Percentiles rank a stretch among this genome's conserved stretches.
Conservation (phyloP, 140 eudicot species). For the Anethum foeniculum region DNA sequence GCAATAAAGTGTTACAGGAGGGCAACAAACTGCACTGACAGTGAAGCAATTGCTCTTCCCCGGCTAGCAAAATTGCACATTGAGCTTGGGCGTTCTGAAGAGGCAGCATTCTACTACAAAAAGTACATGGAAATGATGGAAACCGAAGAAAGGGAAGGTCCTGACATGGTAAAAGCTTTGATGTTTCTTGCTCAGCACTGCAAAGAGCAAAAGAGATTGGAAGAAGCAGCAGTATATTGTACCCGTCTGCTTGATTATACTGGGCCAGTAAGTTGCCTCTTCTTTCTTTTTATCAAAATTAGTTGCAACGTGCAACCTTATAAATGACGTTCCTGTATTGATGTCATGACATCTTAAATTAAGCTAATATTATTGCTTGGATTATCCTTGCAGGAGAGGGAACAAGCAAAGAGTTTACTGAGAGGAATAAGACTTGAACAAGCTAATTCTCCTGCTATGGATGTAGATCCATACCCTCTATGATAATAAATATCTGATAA, state of each 20-base stretch:
- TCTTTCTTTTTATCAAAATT: not conserved
- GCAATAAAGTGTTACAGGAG: conserved; percentile 86
- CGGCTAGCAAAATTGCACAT: conserved; percentile 63
- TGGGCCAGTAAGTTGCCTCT: conserved; percentile 69
- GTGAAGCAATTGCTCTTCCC: conserved; percentile 84
- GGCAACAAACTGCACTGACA: conserved; percentile 79
- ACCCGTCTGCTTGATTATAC: conserved; percentile 82
- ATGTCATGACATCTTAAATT: not conserved
- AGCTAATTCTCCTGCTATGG: conserved; percentile 43
- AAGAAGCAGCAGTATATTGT: conserved; percentile 88
- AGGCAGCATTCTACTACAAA: conserved; percentile 77
- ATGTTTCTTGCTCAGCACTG: conserved; percentile 63
- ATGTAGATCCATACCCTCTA: conserved; percentile 48
- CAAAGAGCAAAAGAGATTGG: conserved; percentile 45
- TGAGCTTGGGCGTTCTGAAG: conserved; percentile 56
- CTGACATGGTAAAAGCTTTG: conserved; percentile 80
- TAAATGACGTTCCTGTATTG: not conserved
- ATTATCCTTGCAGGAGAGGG: conserved; percentile 64
- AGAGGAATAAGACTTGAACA: conserved; percentile 58
- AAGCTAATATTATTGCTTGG: conserved; percentile 3
- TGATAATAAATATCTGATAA: not conserved
- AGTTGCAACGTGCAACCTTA: not conserved
- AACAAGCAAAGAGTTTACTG: conserved; percentile 78
- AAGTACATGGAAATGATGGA: conserved; percentile 97
- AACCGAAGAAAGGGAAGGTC: conserved; percentile 87